A percentile compares a stretch with the other conserved stretches of the same genome.
These are phyloP conservation scores for Diaporthe eres DNA, from an alignment of 2,329 filamentous ascomycete genomes.

Conservation along the genomic window DNA sequence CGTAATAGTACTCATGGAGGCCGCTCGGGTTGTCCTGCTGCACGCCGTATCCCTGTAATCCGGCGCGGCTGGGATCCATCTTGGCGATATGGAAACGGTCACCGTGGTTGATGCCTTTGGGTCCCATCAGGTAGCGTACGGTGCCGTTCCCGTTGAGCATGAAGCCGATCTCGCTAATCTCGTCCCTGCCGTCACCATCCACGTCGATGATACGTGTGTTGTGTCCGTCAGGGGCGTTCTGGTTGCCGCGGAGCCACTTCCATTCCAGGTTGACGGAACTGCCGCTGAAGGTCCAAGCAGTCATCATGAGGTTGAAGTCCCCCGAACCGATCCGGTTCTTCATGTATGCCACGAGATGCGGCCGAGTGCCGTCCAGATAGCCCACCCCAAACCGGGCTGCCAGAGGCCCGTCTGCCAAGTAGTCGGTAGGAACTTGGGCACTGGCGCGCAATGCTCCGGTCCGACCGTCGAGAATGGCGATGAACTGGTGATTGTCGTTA, in stretches of 20 bases:
- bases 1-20: constrained; percentile 5
- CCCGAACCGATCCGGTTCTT: constrained; percentile 12
- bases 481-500: constrained; percentile 1
- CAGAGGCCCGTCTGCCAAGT: not conserved
- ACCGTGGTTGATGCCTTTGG: not conserved
- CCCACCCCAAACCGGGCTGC: not conserved
- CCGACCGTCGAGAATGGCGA: not conserved
- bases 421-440: not conserved
- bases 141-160: not conserved
- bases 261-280: not conserved
- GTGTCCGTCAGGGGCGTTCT: not conserved
- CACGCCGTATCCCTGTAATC: not conserved
- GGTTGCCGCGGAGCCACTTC: constrained; percentile 7
- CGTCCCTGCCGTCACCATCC: not conserved
- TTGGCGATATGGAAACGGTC: constrained; percentile 8
- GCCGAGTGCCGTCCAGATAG: constrained; percentile 1
- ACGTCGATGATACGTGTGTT: constrained; percentile 8
- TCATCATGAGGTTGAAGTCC: not conserved
- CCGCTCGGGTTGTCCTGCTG: not conserved
- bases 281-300: constrained; percentile 7
- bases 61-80: constrained; percentile 14
- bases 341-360: not conserved
- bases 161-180: not conserved
- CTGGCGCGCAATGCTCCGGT: not conserved
- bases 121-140: not conserved